phyloP scores from a whole-genome alignment of 495 filamentous ascomycete genomes.

The Delitschia confertaspora region DNA sequence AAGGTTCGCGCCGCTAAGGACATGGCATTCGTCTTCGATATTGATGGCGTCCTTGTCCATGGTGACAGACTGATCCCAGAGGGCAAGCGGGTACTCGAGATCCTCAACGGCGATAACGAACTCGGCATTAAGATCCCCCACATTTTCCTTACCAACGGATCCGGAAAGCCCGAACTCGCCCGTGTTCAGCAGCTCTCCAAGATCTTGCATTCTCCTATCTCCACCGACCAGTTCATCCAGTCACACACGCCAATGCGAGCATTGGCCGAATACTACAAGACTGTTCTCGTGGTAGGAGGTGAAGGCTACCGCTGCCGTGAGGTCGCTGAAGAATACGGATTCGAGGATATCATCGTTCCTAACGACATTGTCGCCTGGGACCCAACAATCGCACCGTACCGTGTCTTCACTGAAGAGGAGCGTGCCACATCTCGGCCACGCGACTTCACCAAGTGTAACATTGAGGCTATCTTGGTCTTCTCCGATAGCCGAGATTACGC shows the following conservation, averaged over 20 bases:
- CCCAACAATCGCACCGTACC: conserved; percentile 52
- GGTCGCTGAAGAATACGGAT: conserved; percentile 56
- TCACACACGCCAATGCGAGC: conserved; percentile 59
- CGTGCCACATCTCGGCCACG: conserved; percentile 49
- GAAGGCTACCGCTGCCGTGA: conserved; percentile 59
- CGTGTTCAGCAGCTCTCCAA: conserved; percentile 50
- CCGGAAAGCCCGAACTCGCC: conserved; percentile 52
- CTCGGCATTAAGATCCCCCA: conserved; percentile 63
- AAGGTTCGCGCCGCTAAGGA: conserved; percentile 58
- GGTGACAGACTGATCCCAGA: conserved; percentile 56
- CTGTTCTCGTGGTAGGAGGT: conserved; percentile 57
- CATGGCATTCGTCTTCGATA: conserved; percentile 61
- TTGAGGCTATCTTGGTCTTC: conserved; percentile 76
- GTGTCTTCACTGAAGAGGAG: conserved; percentile 49
- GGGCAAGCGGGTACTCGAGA: conserved; percentile 49
- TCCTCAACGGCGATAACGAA: conserved; percentile 59
- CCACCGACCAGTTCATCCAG: conserved; percentile 60
- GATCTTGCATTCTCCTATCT: conserved; percentile 50
- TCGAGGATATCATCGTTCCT: conserved; percentile 56
- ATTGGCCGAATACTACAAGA: conserved; percentile 56
- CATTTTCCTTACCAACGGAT: conserved; percentile 62
- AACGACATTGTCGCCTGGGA: conserved; percentile 60
- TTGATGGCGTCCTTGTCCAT: conserved; percentile 58
- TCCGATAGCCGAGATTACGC: conserved; percentile 77
- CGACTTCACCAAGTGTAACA: conserved; percentile 59